A percentile compares a stretch with the other conserved stretches of the same genome.
phyloP scores from a whole-genome alignment of 1,284 basidiomycete genomes.

The Naganishia liquefaciens region DNA sequence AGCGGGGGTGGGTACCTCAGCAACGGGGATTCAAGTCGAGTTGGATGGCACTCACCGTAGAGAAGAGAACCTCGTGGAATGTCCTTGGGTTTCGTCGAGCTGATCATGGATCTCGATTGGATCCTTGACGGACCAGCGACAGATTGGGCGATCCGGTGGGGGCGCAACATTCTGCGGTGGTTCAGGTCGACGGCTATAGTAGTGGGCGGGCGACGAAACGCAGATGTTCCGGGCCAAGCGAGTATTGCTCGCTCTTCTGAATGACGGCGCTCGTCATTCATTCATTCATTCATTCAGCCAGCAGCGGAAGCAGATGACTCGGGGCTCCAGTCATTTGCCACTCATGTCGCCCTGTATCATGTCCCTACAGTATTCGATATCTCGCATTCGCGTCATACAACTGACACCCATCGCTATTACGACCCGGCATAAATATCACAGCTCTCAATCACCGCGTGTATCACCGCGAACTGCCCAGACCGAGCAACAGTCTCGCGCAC shows the following conservation, averaged over 20 bases:
- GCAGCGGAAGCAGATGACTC: neutral
- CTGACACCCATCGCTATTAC: conserved; percentile 6
- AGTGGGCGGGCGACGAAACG: neutral
- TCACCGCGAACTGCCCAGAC: conserved; percentile 27
- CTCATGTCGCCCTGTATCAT: neutral
- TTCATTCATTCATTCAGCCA: too few relatives aligned
- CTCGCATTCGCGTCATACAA: neutral
- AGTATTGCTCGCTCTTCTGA: too few relatives aligned
- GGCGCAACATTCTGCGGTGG: too few relatives aligned
- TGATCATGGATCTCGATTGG: conserved; percentile 11
- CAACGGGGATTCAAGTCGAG: too few relatives aligned
- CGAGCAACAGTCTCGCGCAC: conserved; percentile 33
- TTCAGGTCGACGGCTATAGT: too few relatives aligned
- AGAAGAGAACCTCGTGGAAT: conserved; percentile 31
- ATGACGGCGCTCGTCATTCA: conserved; percentile 1
- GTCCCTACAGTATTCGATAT: neutral
- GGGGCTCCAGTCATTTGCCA: neutral
- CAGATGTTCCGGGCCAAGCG: too few relatives aligned
- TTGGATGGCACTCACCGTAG: conserved; percentile 22
- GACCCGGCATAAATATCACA: neutral
- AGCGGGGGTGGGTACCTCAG: neutral
- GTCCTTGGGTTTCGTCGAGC: conserved; percentile 28
- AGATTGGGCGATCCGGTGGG: too few relatives aligned
- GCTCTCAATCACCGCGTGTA: neutral
- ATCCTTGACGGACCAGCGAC: too few relatives aligned